Evolutionary conservation across 768 basidiomycete genomes (phyloP).

Genomic region (Xerocomus spinulosus): DNA sequence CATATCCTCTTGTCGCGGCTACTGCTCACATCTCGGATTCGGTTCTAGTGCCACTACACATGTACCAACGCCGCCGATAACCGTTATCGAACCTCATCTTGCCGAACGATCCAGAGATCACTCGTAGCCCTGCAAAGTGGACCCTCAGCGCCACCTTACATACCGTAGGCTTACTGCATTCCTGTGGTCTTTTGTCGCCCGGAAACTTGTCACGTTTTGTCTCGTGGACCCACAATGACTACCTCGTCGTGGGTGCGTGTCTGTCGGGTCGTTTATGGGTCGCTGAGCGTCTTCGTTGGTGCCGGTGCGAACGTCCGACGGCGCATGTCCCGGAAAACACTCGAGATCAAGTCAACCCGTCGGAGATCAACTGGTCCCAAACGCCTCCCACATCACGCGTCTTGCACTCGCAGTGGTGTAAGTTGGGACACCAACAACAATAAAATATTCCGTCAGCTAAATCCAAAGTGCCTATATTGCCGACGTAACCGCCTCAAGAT

Average conservation of each 20-base stretch:
- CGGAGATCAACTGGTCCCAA: slow-evolving; percentile 3
- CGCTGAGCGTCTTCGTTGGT: slow-evolving; percentile 1
- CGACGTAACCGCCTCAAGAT: slow-evolving; percentile 18
- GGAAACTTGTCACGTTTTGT: background rate
- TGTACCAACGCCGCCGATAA: slow-evolving; percentile 8
- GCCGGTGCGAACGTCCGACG: background rate
- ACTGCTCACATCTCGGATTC: background rate
- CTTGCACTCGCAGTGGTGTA: slow-evolving; percentile 6
- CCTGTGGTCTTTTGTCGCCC: slow-evolving; percentile 1
- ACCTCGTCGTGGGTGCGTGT: background rate
- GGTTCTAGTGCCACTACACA: background rate
- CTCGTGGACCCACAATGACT: slow-evolving; percentile 19
- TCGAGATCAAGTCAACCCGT: slow-evolving; percentile 1
- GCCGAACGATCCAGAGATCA: background rate
- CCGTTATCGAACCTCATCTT: slow-evolving; percentile 14
- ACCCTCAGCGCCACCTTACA: slow-evolving; percentile 16
- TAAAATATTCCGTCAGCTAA: slow-evolving; percentile 7
- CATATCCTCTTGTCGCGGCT: too few relatives aligned
- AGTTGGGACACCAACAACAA: slow-evolving; percentile 5
- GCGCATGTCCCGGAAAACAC: background rate
- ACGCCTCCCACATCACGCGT: background rate
- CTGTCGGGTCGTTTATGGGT: slow-evolving; percentile 5
- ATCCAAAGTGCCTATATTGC: slow-evolving; percentile 16
- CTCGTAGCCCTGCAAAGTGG: slow-evolving; percentile 7
- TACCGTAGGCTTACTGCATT: slow-evolving; percentile 6